A percentile compares a stretch with the other conserved stretches of the same genome.
Evolutionary conservation across 2,329 filamentous ascomycete genomes (phyloP).

Genomic region (Xylariaceae sp.): DNA sequence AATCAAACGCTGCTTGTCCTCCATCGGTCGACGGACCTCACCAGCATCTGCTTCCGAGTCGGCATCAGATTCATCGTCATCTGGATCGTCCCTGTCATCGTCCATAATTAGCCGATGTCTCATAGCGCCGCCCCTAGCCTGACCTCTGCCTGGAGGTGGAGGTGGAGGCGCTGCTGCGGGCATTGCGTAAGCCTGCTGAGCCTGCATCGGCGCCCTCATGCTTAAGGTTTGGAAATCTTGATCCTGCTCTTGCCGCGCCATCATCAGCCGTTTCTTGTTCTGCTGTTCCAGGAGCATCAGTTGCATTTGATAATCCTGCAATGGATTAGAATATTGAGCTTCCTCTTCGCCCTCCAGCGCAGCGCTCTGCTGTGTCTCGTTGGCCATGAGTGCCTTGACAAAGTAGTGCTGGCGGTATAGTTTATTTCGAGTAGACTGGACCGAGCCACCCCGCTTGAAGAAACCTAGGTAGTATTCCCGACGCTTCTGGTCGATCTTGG

Average conservation of each 20-base stretch:
- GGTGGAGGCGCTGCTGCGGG: neutral
- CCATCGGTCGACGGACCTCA: conserved; percentile 33
- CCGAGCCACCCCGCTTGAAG: conserved; percentile 4
- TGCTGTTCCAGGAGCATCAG: neutral
- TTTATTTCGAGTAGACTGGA: conserved; percentile 30
- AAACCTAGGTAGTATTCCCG: conserved; percentile 37
- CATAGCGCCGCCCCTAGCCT: neutral
- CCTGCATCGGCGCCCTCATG: neutral
- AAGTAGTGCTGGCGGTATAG: conserved; percentile 41
- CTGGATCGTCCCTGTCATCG: conserved; percentile 4
- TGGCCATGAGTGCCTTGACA: conserved; percentile 39
- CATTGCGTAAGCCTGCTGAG: neutral
- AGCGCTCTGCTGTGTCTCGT: conserved; percentile 22
- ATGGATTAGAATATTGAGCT: conserved; percentile 26
- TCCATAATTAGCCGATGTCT: neutral
- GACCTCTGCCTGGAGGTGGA: neutral
- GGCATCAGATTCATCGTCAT: conserved; percentile 2
- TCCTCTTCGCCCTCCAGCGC: conserved; percentile 36
- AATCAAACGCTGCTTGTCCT: conserved; percentile 45
- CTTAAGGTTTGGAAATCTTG: no score
- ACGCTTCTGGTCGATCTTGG: conserved; percentile 27
- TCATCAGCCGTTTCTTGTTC: neutral
- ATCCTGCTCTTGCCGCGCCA: neutral
- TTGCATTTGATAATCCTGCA: neutral
- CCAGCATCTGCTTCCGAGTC: conserved; percentile 14